Evolutionary conservation across 495 filamentous ascomycete species (phyloP), one percentile per base, ranked within the genome.

Genomic region (Penicillium atrosanguineum): DNA sequence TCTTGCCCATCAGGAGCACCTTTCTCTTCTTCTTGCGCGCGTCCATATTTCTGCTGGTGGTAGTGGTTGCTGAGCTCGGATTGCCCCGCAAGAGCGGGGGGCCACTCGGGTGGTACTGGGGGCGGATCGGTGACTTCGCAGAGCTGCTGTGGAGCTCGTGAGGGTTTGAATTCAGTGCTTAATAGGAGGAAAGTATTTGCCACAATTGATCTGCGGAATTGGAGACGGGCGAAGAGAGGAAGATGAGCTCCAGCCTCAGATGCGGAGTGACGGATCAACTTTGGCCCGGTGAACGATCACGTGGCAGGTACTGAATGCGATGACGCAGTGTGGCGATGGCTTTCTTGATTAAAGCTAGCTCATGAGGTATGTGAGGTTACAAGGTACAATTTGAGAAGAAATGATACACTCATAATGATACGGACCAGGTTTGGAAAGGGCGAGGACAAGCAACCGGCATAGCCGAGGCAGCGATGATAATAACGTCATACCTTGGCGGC

Each of bases 1-100:
- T 92, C 76, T 97, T 97, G 56, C 94, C 94, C 93, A 82, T 82
- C 38, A 82, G 53, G 14, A 82, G 69, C 29, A 82, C 77, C 75
- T 82, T 82, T 74, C 77, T 80, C 70, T 82, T 81, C 64, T 79
- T 74, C 54, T 79, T 77, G 41, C 79, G 74, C 37, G 67, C 65
- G 60, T 79, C 74, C 73, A 77, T 79, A 45, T 4, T 64, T 48
- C 36, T 23, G 49, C 47, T 51, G 31, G 42, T 55, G 37, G 34
- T 12, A 6, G 20, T 21, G 37, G 52, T 25, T 46, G 52, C 53
- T 57, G 38, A 62, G 61, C 50, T 59, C 49, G 44, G 50, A 59
- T 65, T 65, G 60, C 65, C 65, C 65, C 65, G 65, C 65, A 61
- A 53, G 62, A 59, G 62, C 57, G 65, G 62, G 62, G 62, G 60